Conservation (phyloP, 2,329 filamentous ascomycete genomes). For the Botryosphaeria agaves region DNA sequence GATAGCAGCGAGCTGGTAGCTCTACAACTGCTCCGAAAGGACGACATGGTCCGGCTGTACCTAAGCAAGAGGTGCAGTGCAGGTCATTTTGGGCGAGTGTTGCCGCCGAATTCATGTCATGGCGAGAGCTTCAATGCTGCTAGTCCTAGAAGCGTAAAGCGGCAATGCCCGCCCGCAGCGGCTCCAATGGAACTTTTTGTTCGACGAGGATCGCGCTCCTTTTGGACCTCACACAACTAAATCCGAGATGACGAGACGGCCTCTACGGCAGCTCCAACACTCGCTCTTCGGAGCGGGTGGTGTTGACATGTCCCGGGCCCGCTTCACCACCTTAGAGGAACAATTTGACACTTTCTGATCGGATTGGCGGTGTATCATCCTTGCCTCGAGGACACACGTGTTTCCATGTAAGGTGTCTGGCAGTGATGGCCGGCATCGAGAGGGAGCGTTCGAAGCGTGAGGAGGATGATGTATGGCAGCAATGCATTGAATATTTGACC, state of each 20-base stretch:
- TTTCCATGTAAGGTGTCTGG: too few relatives aligned
- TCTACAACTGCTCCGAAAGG: slow-evolving; percentile 20
- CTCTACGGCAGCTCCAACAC: slow-evolving; percentile 36
- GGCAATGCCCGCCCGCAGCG: slow-evolving; percentile 4
- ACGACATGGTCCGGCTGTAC: slow-evolving; percentile 17
- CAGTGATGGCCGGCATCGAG: too few relatives aligned
- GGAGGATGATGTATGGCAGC: too few relatives aligned
- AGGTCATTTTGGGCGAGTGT: too few relatives aligned
- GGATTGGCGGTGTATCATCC: slow-evolving; percentile 18
- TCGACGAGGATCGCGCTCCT: too few relatives aligned
- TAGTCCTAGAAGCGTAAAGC: too few relatives aligned
- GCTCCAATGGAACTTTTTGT: slow-evolving; percentile 3
- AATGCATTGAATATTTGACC: too few relatives aligned
- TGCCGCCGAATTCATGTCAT: too few relatives aligned
- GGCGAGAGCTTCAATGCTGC: too few relatives aligned
- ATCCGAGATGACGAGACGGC: slow-evolving; percentile 62
- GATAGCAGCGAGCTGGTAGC: slow-evolving; percentile 19
- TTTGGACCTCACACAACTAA: slow-evolving; percentile 61
- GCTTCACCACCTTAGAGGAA: slow-evolving; percentile 27
- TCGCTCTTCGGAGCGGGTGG: slow-evolving; percentile 28
- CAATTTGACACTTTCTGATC: slow-evolving; percentile 26
- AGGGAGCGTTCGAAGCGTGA: too few relatives aligned
- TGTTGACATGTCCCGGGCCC: slow-evolving; percentile 30
- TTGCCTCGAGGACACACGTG: neutral
- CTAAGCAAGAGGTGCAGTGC: too few relatives aligned